Percentiles rank a stretch among this genome's conserved stretches.
These are phyloP conservation scores for Aspergillus sclerotiicarbonarius DNA, from an alignment of 495 filamentous ascomycete genomes.

Conservation along the genomic window DNA sequence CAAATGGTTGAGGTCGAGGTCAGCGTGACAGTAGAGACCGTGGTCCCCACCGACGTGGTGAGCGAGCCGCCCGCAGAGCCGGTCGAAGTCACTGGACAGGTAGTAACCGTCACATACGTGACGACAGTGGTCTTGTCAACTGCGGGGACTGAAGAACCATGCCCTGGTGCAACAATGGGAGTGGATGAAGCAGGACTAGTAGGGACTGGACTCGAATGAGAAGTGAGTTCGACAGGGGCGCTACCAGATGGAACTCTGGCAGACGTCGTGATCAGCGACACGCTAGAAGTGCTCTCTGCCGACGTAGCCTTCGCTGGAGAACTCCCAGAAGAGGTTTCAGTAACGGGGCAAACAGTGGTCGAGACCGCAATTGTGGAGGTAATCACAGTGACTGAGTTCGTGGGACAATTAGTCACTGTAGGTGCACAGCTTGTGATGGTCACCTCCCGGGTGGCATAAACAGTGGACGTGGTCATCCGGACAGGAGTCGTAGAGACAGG, in stretches of 20 bases:
- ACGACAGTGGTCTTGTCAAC: slow-evolving; percentile 18
- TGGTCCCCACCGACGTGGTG: slow-evolving; percentile 31
- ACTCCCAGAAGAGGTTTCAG: slow-evolving; percentile 2
- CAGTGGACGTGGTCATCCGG: no score
- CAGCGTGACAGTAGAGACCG: slow-evolving; percentile 30
- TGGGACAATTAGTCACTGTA: no score
- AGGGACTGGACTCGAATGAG: background rate
- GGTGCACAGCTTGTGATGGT: no score
- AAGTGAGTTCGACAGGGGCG: slow-evolving; percentile 12
- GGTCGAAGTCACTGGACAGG: slow-evolving; percentile 32
- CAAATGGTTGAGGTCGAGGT: slow-evolving; percentile 34
- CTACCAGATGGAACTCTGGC: slow-evolving; percentile 8
- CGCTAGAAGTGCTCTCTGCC: no score
- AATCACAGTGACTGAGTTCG: no score
- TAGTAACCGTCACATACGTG: slow-evolving; percentile 30
- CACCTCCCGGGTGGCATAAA: no score
- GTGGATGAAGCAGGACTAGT: background rate
- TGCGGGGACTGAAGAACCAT: slow-evolving; percentile 1
- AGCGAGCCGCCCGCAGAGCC: slow-evolving; percentile 28
- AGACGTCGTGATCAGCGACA: background rate
- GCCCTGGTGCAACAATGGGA: slow-evolving; percentile 4
- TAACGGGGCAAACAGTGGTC: no score
- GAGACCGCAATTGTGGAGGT: no score
- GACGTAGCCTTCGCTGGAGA: no score
- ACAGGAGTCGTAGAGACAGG: slow-evolving; percentile 6